phyloP scores from a whole-genome alignment of 2,329 filamentous ascomycete genomes.

The Nemania abortiva region DNA sequence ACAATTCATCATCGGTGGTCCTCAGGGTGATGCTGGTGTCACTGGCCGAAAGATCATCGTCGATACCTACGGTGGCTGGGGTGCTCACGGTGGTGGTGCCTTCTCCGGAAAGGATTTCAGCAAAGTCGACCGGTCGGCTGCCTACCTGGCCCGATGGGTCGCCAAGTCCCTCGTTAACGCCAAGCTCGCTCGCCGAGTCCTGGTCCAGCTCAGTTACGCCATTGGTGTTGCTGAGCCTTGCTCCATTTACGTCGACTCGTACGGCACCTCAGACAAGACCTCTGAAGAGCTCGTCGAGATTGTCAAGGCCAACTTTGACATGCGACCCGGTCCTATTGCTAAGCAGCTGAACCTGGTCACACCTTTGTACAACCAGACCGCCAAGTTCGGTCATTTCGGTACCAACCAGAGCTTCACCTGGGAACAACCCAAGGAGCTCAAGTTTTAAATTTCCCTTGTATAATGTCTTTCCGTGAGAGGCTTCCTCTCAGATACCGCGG shows the following conservation, averaged over 20 bases:
- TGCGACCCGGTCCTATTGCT: constrained; percentile 98
- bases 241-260: constrained; percentile 97
- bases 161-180: constrained; percentile 96
- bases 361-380: constrained; percentile 98
- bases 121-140: constrained; percentile 98
- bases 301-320: constrained; percentile 95
- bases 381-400: constrained; percentile 99
- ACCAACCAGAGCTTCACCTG: constrained; percentile 98
- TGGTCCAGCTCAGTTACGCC: constrained; percentile 99
- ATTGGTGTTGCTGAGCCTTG: constrained; percentile 98
- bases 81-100: constrained; percentile 99
- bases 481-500: constrained; percentile 49
- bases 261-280: constrained; percentile 90
- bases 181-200: constrained; percentile 87
- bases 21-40: constrained; percentile 98
- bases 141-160: constrained; percentile 98
- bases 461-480: constrained; percentile 48
- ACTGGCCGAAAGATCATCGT: constrained; percentile 99
- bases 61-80: constrained; percentile 99
- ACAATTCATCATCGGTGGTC: constrained; percentile 98
- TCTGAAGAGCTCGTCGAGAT: constrained; percentile 96
- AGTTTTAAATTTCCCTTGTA: constrained; percentile 74
- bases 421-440: constrained; percentile 97
- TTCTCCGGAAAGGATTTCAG: constrained; percentile 99
- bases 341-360: constrained; percentile 94